Base-by-base conservation (phyloP, 148 eudicot species). In the Limonium bicolor region DNA sequence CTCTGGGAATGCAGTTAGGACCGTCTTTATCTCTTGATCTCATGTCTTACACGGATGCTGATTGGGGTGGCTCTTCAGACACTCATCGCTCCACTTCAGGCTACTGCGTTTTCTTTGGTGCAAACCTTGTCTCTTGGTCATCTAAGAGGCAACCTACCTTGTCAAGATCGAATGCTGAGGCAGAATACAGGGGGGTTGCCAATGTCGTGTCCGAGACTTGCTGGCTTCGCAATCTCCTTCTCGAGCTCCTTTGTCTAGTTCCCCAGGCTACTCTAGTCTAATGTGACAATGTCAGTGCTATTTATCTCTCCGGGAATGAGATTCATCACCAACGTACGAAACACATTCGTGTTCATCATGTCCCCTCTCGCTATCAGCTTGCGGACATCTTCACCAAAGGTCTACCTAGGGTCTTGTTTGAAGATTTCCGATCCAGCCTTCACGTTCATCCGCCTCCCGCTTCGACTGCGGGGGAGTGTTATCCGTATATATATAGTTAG, bases 301-400 rank as follows among this genome's bases (percentile, higher is more conserved):
- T 34, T 3, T 34, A 34, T 10, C 3, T 34, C 16, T 34, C 38
- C 0, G n/a, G 16, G 4, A 34, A 34, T 10, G 5, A 15, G 1
- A 18, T 34, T 4, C 38, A 34, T n/a, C 38, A 34, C 5, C 38
- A n/a, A 7, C 6, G 15, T 1, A 4, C 38, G 10, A 34, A 34
- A n/a, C 38, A 7, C 16, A 9, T 43, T 43, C 29, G 48, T 24
- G 48, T 43, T 6, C 48, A 17, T 13, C 30, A 43, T 43, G 30
- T 43, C 1, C 48, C 48, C 4, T 2, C 29, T 1, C 2, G 2
- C 0, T 4, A 21, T 24, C 48, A 43, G 11, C 9, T 2, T 13
- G 48, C 30, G 0, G 29, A 43, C 14, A 43, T 43, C 6, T 43
- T 43, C 31, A 43, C 15, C 2, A 43, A 43, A 10, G 48, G 48